Base-by-base conservation (phyloP, 805 yeast species). In the Saccharomyces paradoxus region DNA sequence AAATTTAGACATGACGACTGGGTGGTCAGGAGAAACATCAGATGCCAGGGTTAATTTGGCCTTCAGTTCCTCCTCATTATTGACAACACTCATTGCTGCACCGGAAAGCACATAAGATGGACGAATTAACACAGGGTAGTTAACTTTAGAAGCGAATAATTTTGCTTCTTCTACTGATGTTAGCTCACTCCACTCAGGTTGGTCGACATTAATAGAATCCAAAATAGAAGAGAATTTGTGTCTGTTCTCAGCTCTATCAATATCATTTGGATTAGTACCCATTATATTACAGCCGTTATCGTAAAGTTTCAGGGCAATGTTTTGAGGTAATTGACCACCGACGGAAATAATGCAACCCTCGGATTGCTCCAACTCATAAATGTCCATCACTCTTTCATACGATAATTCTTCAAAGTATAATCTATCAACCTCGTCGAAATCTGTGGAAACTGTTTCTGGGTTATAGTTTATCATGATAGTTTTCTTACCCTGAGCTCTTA, bases 361-460 rank as follows among this genome's bases (percentile, higher is more conserved):
- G 37, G 98, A 82, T 56, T 80, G 74, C 76, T 92, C 99, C 65
- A 92, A 78, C 75, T 92, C 98, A 71, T 92, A 92, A 63, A 92
- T 92, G 75, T 94, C 99, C 87, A 92, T 80, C 37, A 92, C 97
- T 74, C 98, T 87, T 80, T 92, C 99, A 70, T 86, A 88, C 53
- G 94, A 86, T 54, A 92, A 81, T 72, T 91, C 97, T 76, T 92
- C 99, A 68, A 92, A 92, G 79, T 92, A 94, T 63, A 92, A 82
- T 75, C 97, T 81, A 77, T 92, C 99, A 60, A 90, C 99, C 77
- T 92, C 99, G 73, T 92, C 99, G 68, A 89, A 92, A 76, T 92
- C 99, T 53, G 99, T 92, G 10, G 97, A 89, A 47, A 92, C 99
- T 27, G 99, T 92, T 76, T 92, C 99, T 57, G 99, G 99, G 77